Evolutionary conservation across 1,139 yeast genomes (phyloP).

Genomic region (Candida sp.): DNA sequence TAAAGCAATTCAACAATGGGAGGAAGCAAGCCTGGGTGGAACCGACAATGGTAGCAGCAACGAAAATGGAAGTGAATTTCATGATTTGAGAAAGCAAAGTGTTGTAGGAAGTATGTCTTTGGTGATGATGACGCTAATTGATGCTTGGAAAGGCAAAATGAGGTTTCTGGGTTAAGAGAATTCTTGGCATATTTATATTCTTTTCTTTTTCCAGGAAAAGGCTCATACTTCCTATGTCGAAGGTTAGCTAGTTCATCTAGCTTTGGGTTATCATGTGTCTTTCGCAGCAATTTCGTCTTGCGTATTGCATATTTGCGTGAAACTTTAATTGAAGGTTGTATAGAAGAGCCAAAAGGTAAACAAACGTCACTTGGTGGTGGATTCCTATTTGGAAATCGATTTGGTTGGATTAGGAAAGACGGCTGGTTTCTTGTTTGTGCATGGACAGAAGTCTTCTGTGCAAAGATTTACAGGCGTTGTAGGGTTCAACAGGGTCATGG

Average conservation of each 20-base stretch:
- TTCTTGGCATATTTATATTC: not conserved
- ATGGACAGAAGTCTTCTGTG: not conserved
- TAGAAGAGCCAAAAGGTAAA: not conserved
- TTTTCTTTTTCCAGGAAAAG: not conserved
- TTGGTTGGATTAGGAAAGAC: not conserved
- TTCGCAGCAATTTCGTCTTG: not conserved
- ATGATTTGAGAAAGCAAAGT: not conserved
- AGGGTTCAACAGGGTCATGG: not conserved
- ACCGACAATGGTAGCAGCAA: not conserved
- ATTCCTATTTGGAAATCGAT: not conserved
- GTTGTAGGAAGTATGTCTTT: not conserved
- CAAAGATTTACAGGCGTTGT: not conserved
- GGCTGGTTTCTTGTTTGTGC: not conserved
- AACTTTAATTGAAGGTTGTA: not conserved
- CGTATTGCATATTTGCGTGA: not conserved
- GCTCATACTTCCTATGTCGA: not conserved
- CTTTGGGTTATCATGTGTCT: not conserved
- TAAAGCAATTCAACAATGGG: not conserved
- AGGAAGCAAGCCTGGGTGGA: constrained; percentile 1
- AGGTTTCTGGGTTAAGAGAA: not conserved
- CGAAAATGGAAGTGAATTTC: constrained; percentile 2
- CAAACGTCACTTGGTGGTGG: not conserved
- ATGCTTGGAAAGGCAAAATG: not conserved
- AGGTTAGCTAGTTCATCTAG: no score
- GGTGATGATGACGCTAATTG: not conserved